Percentiles rank a stretch among this genome's conserved stretches.
Evolutionary conservation across 2,329 filamentous ascomycete species (phyloP).

Genomic region (Sclerotinia nivalis): DNA sequence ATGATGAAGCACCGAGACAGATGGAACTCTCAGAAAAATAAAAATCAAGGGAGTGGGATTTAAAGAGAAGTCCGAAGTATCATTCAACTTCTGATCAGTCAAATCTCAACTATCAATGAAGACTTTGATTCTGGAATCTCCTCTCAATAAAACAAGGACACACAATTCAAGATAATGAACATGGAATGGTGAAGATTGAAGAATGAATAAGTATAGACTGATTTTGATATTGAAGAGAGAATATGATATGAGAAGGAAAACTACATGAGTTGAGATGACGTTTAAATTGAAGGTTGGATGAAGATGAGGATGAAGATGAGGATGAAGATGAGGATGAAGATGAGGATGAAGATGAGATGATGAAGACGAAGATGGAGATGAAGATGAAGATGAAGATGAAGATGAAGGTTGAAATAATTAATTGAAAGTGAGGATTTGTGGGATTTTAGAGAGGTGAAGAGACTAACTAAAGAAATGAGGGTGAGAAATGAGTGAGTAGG

Average conservation of each 20-base stretch:
- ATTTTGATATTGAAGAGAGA: background rate
- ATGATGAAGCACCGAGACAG: background rate
- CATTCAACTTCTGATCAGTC: background rate
- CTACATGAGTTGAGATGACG: background rate
- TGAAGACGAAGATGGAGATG: background rate
- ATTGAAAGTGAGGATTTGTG: background rate
- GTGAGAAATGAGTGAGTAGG: too few relatives aligned
- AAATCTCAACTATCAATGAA: background rate
- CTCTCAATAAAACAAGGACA: background rate
- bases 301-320: background rate
- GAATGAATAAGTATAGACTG: background rate
- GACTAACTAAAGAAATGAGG: constrained; percentile 1
- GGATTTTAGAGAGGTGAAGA: background rate
- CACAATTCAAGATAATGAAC: background rate
- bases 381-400: background rate
- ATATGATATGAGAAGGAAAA: background rate
- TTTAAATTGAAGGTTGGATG: background rate
- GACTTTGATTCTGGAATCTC: background rate
- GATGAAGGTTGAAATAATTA: background rate
- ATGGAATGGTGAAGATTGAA: background rate
- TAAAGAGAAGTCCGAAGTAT: background rate
- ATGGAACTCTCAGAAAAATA: background rate
- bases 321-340: background rate
- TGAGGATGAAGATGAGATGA: background rate
- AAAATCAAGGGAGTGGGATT: background rate